Percentiles rank a stretch among this genome's conserved stretches.
These are phyloP conservation scores for Naganishia antarctica DNA, from an alignment of 768 basidiomycete genomes.

Conservation along the genomic window DNA sequence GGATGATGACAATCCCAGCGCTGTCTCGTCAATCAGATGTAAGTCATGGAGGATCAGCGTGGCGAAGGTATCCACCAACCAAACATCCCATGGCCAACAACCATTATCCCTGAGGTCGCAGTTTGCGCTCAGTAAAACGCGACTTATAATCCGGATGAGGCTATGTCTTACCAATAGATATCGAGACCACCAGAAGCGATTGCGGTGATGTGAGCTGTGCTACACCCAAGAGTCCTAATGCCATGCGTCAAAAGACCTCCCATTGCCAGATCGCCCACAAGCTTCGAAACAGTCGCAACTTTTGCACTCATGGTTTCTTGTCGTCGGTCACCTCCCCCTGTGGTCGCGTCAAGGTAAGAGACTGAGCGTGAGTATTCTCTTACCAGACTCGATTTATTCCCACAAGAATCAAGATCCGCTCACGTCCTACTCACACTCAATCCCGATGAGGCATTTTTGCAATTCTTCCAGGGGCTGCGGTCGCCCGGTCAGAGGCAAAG, in stretches of 20 bases:
- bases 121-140: neutral
- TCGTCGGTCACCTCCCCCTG: constrained; percentile 56
- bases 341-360: no score
- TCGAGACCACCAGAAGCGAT: constrained; percentile 87
- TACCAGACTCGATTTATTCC: no score
- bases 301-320: constrained; percentile 51
- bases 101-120: constrained; percentile 53
- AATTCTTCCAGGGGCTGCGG: constrained; percentile 61
- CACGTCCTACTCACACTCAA: constrained; percentile 36
- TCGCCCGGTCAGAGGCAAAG: constrained; percentile 60
- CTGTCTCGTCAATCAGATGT: constrained; percentile 37
- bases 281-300: constrained; percentile 62
- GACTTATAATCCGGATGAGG: no score
- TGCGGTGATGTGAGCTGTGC: constrained; percentile 40
- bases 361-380: no score
- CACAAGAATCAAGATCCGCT: no score
- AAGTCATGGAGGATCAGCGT: neutral
- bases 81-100: constrained; percentile 67
- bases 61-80: neutral
- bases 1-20: constrained; percentile 84
- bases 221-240: constrained; percentile 71
- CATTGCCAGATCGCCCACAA: constrained; percentile 68
- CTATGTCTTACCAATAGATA: constrained; percentile 79
- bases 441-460: constrained; percentile 58
- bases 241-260: constrained; percentile 82